These are phyloP conservation scores for Coemansia sp. DNA, from an alignment of 192 early-diverging fungal species.

Conservation along the genomic window DNA sequence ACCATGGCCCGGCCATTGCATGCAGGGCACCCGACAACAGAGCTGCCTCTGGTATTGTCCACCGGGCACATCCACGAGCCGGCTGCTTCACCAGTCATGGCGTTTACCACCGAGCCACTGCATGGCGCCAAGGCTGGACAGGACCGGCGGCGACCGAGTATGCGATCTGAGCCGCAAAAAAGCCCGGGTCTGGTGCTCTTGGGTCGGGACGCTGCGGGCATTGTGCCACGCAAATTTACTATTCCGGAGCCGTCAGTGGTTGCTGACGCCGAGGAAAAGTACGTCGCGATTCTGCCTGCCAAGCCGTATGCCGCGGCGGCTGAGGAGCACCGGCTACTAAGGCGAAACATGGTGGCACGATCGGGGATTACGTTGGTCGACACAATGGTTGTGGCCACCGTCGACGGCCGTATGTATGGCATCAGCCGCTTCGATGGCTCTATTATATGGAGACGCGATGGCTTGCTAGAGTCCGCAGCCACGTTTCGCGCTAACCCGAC, in stretches of 20 bases:
- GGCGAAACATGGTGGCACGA: slow-evolving; percentile 32
- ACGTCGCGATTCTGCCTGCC: slow-evolving; percentile 43
- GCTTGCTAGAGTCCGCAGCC: slow-evolving; percentile 19
- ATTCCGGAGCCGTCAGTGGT: slow-evolving; percentile 48
- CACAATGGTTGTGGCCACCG: slow-evolving; percentile 49
- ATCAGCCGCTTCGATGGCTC: slow-evolving; percentile 40
- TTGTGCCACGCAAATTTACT: slow-evolving; percentile 52
- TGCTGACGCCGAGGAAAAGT: slow-evolving; percentile 39
- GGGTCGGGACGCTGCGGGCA: slow-evolving; percentile 20
- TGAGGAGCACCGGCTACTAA: slow-evolving; percentile 31
- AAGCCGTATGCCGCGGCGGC: slow-evolving; percentile 29
- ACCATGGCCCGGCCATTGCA: neutral
- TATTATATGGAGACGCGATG: slow-evolving; percentile 42
- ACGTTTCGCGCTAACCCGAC: neutral
- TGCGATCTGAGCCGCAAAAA: neutral
- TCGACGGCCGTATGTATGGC: slow-evolving; percentile 50
- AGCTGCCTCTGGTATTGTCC: neutral
- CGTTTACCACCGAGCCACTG: neutral
- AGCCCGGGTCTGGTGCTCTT: slow-evolving; percentile 18
- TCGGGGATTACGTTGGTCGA: slow-evolving; percentile 32
- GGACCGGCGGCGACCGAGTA: slow-evolving; percentile 1
- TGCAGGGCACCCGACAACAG: neutral
- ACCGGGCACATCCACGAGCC: neutral
- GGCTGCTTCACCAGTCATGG: neutral
- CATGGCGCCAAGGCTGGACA: neutral